Evolutionary conservation across 176 grass and related monocot genomes (phyloP), one percentile per base, ranked within the genome.

Genomic region (Puya raimondii): DNA sequence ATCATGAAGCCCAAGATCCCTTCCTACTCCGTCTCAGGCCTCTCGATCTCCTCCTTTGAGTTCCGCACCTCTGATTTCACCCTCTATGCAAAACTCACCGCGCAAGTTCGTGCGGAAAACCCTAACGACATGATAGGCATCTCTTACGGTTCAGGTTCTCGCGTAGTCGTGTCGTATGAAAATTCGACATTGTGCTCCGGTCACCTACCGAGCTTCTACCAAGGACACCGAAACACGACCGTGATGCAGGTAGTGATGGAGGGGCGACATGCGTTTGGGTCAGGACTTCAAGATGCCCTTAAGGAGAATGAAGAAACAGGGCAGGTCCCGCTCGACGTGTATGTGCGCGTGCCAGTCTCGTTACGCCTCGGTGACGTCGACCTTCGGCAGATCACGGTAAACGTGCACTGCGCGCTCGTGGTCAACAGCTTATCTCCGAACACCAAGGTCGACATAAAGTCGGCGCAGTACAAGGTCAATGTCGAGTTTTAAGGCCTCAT

Each of bases 51-150:
- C n/a, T 47, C 63, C 82, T 87, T 96, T 54, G 78, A 89, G 9
- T 83, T 91, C 79, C 69, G 23, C 56, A 53, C 81, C 59, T 3
- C 16, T 10, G 86, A 87, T 59, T 76, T 91, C 29, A 91, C 88
- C 26, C 78, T 96, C 49, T 72, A 87, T 67, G 65, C 73, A 1
- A 91, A 91, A 79, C 70, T 96, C 22, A 70, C 84, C 9, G 83
- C 83, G 14, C 53, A 83, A 2, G 81, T 96, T 17, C 88, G 76
- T 11, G 86, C 88, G 4, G 76, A 87, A 78, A 96, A 96, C 79
- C 92, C 92, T 61, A 96, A 96, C 23, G 86, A 87, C 1, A 81
- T 75, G 88, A 91, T 96, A 13, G 70, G 81, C 23, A 96, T 96
- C 80, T 75, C 4, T 2, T 96, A 91, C 50, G 81, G 64, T 13